These are phyloP conservation scores for Aspergillus ochraceoroseus DNA, from an alignment of 2,329 filamentous ascomycete species.

Conservation along the genomic window DNA sequence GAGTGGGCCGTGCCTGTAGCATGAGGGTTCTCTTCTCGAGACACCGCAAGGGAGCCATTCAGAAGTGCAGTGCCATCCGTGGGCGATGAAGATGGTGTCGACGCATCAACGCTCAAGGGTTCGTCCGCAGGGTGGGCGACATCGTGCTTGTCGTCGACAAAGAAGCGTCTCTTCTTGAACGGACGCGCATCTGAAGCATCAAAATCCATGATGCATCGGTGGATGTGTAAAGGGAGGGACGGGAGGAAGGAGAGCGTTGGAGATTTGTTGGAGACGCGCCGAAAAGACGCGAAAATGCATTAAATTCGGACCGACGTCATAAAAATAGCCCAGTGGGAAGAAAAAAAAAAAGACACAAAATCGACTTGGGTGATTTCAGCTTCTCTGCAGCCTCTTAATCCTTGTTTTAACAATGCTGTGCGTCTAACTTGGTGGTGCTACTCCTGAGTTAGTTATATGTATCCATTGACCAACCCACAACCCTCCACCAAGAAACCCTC, in stretches of 20 bases:
- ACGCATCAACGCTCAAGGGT: constrained; percentile 19
- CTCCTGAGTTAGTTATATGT: too few relatives aligned
- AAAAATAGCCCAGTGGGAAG: not conserved
- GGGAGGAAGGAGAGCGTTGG: constrained; percentile 5
- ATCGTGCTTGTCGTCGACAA: constrained; percentile 47
- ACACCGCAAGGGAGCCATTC: not conserved
- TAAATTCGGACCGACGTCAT: constrained; percentile 26
- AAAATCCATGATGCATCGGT: constrained; percentile 30
- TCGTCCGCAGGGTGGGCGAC: constrained; percentile 19
- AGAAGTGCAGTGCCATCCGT: not conserved
- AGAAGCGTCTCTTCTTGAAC: constrained; percentile 60
- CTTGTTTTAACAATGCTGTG: not conserved
- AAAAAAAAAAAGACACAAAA: too few relatives aligned
- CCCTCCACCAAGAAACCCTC: not conserved
- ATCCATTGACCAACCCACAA: too few relatives aligned
- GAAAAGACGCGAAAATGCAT: constrained; percentile 26
- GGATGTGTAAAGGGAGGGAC: not conserved
- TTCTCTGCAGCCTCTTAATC: not conserved
- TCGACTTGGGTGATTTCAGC: not conserved
- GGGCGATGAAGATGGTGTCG: constrained; percentile 10
- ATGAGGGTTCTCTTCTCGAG: too few relatives aligned
- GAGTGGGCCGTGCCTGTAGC: too few relatives aligned
- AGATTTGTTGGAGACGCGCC: constrained; percentile 32
- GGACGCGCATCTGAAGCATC: constrained; percentile 51
- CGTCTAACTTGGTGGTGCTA: not conserved